Evolutionary conservation across 139 green algal species (phyloP), one percentile per base, ranked within the genome.

Genomic region (Asterochloris sp.): DNA sequence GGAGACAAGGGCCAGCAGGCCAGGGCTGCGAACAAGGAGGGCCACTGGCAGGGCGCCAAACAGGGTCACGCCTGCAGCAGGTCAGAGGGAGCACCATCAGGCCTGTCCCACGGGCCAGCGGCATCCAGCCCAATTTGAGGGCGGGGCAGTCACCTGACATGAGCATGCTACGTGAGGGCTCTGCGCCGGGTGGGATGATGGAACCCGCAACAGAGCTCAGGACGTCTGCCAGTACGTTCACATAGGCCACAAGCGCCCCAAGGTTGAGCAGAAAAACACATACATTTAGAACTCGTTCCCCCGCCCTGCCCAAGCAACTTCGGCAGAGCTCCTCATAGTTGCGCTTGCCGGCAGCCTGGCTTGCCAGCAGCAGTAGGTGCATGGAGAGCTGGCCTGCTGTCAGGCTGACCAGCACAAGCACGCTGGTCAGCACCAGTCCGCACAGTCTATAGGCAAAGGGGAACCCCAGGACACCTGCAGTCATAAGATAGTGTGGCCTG

Each of bases 161-260:
- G 79, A 94, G 92, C 0, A 79, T 85, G 67, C 87, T 92, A 6
- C 93, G 86, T 0, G 88, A 93, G 0, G 93, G 93, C 86, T 97
- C 93, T 0, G 92, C 91, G 11, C 93, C 93, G 0, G 93, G 91
- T 2, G 93, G 93, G 69, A 97, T 94, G 66, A 97, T 85, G 0
- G 90, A 96, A 6, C 93, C 91, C 23, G 76, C 76, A 73, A 97
- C 93, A 2, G 79, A 79, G 0, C 89, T 94, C 24, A 96, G 76
- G 15, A 93, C 88, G 85, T 97, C 94, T 17, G 91, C 91, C 71
- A 96, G 78, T 75, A 97, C 95, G 88, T 96, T 95, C 23, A 97
- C 82, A 85, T 95, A 97, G 0, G 93, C 91, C 11, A 97, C 91
- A 15, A 97, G 69, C 17, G 27, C 83, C 10, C 84, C 83, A 68